These are phyloP conservation scores for Clonostachys sp. DNA, from an alignment of 2,329 filamentous ascomycete genomes.

Conservation along the genomic window DNA sequence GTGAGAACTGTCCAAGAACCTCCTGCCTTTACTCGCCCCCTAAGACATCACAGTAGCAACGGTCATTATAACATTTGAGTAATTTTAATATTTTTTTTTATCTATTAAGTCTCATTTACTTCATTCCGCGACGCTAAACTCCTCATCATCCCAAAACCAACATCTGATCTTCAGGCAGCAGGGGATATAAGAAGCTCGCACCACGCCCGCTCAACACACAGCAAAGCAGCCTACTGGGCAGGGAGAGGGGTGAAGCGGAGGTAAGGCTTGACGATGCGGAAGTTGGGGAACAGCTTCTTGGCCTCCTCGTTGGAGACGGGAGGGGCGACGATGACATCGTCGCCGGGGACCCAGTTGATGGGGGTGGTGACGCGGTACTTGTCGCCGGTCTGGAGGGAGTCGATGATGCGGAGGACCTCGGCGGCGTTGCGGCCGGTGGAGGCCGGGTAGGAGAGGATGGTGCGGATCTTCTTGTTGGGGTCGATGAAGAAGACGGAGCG, in stretches of 20 bases:
- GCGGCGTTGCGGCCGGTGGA: conserved; percentile 81
- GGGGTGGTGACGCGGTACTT: conserved; percentile 85
- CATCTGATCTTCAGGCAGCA: too few relatives aligned
- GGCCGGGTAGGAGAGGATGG: conserved; percentile 89
- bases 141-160: too few relatives aligned
- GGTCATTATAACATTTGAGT: too few relatives aligned
- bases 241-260: conserved; percentile 67
- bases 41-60: too few relatives aligned
- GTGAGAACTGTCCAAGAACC: too few relatives aligned
- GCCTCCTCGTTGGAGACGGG: conserved; percentile 79
- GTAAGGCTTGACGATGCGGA: conserved; percentile 66
- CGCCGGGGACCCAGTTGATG: conserved; percentile 84
- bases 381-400: conserved; percentile 79
- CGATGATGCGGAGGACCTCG: conserved; percentile 74
- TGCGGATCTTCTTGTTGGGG: conserved; percentile 87
- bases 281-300: conserved; percentile 80
- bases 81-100: too few relatives aligned
- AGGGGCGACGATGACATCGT: conserved; percentile 90
- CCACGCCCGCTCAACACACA: too few relatives aligned
- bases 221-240: conserved; percentile 33
- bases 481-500: conserved; percentile 94
- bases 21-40: too few relatives aligned
- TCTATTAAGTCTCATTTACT: too few relatives aligned
- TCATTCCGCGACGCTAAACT: too few relatives aligned
- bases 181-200: too few relatives aligned